Base-by-base conservation (phyloP, 805 yeast genomes). In the Saccharomycopsis javanensis region DNA sequence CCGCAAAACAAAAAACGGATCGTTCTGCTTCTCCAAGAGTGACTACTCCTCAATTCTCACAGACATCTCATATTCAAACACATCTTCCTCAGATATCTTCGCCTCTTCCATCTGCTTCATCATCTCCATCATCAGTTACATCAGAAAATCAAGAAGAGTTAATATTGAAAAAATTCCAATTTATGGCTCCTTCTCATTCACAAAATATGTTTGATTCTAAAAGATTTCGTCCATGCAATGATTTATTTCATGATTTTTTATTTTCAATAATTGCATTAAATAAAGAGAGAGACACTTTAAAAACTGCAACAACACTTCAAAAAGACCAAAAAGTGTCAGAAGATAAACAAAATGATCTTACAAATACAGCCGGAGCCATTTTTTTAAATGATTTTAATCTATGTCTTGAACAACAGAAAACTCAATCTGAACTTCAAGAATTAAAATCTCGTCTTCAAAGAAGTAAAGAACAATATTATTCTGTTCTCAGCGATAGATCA, bases 161-260 rank as follows among this genome's bases (percentile, higher is more conserved):
- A 13, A 20, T 59, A 2, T 33, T 59, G 13, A 54, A 37, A 18
- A 57, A 54, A 18, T 57, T 59, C 48, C 62, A 59, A 35, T 56
- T 54, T 45, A 55, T 55, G 6, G 53, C 51, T 2, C 45, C 56
- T 11, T 51, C 60, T 27, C 53, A 54, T 15, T 51, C 55, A 25
- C 31, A 45, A 20, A 30, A 15, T 5, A 33, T 51, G 16, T 57
- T 57, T 7, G 62, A 59, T 25, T 25, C 31, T 31, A 18, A 13
- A 31, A 51, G 45, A 33, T 59, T 54, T 46, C 51, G 34, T 18
- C 38, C 33, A 5, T 54, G 55, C 18, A 55, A 59, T 45, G 37
- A 53, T n/a, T 37, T 59, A 20, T 53, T 59, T 3, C 38, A 50
- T 31, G 50, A 55, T 18, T 51, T 37, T 23, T 16, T 59, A 27